These are phyloP conservation scores for Rhododendron ferrugineum DNA, from an alignment of 148 eudicot genomes.

Conservation along the genomic window DNA sequence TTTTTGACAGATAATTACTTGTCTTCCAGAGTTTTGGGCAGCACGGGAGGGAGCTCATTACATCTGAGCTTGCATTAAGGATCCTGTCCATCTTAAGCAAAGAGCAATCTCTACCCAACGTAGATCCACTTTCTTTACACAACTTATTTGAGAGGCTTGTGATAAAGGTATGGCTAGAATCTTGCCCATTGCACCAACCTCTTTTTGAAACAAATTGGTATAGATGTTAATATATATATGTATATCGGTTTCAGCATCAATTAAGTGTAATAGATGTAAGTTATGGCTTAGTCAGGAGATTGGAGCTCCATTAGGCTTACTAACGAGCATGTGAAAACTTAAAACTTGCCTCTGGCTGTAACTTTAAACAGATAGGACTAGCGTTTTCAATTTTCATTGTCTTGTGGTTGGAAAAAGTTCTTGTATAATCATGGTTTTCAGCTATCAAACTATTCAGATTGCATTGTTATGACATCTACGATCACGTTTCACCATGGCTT, in stretches of 20 bases:
- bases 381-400: neutral
- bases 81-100: constrained; percentile 78
- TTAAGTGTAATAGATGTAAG: neutral
- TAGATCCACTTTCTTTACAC: constrained; percentile 50
- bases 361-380: neutral
- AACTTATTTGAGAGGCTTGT: constrained; percentile 64
- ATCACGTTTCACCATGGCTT: neutral
- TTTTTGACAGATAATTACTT: constrained; percentile 99
- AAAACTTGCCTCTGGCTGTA: neutral
- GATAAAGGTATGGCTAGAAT: constrained; percentile 57
- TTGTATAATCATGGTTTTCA: neutral
- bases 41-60: constrained; percentile 96
- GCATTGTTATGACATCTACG: neutral
- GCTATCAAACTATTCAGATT: neutral
- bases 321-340: neutral
- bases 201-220: neutral
- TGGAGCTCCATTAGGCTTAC: neutral
- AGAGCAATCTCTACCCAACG: constrained; percentile 79
- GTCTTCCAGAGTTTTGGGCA: constrained; percentile 99
- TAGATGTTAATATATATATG: neutral
- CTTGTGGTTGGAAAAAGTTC: neutral
- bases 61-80: constrained; percentile 87
- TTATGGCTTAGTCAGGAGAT: neutral
- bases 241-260: neutral
- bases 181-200: constrained; percentile 1